phyloP scores from a whole-genome alignment of 176 grass and related monocot genomes.

The Microstegium vimineum region DNA sequence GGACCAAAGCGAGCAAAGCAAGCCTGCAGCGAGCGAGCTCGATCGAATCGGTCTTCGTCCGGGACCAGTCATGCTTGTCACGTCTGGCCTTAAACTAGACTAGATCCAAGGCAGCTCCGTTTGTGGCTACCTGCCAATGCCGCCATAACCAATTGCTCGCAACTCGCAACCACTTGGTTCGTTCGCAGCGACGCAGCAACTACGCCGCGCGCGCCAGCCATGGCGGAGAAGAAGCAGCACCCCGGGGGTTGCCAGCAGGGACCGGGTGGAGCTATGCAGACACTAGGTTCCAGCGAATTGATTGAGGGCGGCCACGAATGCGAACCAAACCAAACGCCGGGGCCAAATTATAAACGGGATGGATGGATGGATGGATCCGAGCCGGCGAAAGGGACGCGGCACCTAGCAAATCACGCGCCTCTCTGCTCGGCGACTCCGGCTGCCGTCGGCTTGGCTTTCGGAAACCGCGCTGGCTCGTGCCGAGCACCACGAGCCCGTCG shows the following conservation, averaged over 20 bases:
- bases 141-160: not conserved
- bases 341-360: not conserved
- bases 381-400: slow-evolving; percentile 30
- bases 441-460: not conserved
- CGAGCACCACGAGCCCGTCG: not conserved
- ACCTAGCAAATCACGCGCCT: not conserved
- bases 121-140: not conserved
- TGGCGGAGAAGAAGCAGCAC: not conserved
- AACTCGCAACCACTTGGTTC: not conserved
- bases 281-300: not conserved
- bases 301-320: slow-evolving; percentile 25
- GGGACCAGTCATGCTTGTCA: slow-evolving; percentile 29
- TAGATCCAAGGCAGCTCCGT: not conserved
- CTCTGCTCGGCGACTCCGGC: not conserved
- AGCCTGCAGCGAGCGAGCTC: too few relatives aligned
- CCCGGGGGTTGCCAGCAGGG: not conserved
- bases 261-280: not conserved
- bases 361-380: not conserved
- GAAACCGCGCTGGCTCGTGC: not conserved
- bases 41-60: not conserved
- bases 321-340: not conserved
- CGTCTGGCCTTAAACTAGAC: slow-evolving; percentile 28
- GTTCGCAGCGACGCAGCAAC: not conserved
- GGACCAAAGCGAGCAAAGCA: not conserved
- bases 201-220: not conserved